Conservation (phyloP, 1,284 basidiomycete species). For the Laetiporus sulphureus region DNA sequence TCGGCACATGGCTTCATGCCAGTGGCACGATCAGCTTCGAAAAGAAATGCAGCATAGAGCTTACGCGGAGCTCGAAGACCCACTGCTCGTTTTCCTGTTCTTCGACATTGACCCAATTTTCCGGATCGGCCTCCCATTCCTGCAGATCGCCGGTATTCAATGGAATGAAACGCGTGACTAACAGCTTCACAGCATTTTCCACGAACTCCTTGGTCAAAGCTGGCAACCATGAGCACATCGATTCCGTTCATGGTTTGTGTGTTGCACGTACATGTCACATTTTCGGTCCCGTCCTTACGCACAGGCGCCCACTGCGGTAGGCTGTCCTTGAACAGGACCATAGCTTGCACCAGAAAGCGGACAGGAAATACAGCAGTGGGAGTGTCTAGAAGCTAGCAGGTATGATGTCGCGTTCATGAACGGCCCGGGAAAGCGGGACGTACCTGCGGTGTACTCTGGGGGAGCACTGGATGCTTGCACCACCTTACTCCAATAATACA, state of each 20-base stretch:
- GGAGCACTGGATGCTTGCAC: conserved; percentile 55
- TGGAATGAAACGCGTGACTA: conserved; percentile 80
- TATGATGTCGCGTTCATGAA: too few species aligned
- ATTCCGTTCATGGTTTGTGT: neutral
- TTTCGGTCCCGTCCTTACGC: conserved; percentile 52
- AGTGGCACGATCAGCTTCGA: conserved; percentile 4
- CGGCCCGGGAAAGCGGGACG: conserved; percentile 4
- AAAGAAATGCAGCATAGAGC: conserved; percentile 19
- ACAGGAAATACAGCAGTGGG: conserved; percentile 55
- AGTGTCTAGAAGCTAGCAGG: conserved; percentile 37
- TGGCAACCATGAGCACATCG: conserved; percentile 26
- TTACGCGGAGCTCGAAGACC: conserved; percentile 82
- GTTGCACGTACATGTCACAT: conserved; percentile 44
- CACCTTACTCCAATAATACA: conserved; percentile 76
- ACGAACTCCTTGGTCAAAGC: conserved; percentile 74
- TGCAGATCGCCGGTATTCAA: conserved; percentile 75
- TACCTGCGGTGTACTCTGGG: conserved; percentile 51
- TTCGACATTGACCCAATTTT: conserved; percentile 85
- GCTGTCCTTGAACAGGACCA: conserved; percentile 85
- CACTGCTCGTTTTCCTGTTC: conserved; percentile 84
- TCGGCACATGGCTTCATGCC: conserved; percentile 76
- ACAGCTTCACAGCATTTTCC: conserved; percentile 67
- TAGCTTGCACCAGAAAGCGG: conserved; percentile 79
- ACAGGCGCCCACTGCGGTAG: conserved; percentile 65
- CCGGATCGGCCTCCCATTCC: conserved; percentile 76